Evolutionary conservation across 352 stramenopile genomes (phyloP), one percentile per base, ranked within the genome.

Genomic region (Pythium sukuiense): DNA sequence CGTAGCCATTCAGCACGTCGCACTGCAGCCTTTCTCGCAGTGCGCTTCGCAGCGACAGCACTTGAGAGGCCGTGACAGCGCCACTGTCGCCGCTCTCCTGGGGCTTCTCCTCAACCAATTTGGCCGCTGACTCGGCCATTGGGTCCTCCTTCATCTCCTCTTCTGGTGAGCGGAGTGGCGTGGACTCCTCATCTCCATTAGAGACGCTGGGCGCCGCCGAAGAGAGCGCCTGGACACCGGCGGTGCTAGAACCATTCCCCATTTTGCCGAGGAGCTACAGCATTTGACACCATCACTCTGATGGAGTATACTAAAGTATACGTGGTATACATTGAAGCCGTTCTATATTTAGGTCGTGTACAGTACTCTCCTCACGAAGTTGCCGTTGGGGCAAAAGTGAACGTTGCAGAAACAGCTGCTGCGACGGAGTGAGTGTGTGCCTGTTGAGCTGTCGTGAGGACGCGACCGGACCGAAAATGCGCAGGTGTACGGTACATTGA

Each of bases 21-120:
- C 61, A 46, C 39, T 81, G 74, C 11, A 89, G 61, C 3, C 73
- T 71, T 30, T 76, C 61, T 24, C 77, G 80, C 58, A 89, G 50
- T 3, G 67, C 80, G 54, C 58, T 72, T 20, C 80, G 79, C 20
- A 80, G 50, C 13, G 75, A 75, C 9, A 65, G 37, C 29, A 87
- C 30, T 41, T 86, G 74, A 30, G 57, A 20, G 27, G 65, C 11
- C 3, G 73, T 74, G 29, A 69, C 27, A 50, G 13, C 7, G 14
- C 16, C 14, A n/a, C 29, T 7, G 3, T 30, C 26, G 7, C n/a
- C 8, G 6, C 20, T 53, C n/a, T 37, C 49, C 29, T 56, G 27
- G 6, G 27, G 20, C 35, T 64, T 29, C 13, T 62, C 33, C 14
- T 54, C 14, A 6, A 7, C 2, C 18, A 12, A 58, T 56, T 56